phyloP scores from a whole-genome alignment of 805 yeast genomes.

The Clavispora fructus region DNA sequence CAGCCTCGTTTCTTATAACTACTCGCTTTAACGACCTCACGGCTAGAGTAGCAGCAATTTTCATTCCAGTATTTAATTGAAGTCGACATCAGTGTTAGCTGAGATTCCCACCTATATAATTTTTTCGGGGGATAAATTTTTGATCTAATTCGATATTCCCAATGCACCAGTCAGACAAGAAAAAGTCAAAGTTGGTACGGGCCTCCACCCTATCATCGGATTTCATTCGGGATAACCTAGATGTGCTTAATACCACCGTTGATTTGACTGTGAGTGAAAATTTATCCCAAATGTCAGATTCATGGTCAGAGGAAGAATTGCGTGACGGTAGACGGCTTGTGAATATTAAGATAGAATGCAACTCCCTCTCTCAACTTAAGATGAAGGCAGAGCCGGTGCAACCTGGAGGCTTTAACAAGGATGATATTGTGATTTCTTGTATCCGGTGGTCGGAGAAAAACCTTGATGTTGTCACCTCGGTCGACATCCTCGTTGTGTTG shows the following conservation, averaged over 20 bases:
- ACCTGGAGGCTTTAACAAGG: conserved; percentile 15
- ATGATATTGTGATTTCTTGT: conserved; percentile 50
- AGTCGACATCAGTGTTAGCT: no score
- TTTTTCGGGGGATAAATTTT: background rate
- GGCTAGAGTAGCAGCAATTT: no score
- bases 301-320: conserved; percentile 46
- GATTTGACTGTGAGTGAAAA: conserved; percentile 25
- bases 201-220: conserved; percentile 14
- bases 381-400: background rate
- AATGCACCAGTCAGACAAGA: background rate
- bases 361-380: conserved; percentile 14
- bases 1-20: no score
- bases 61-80: no score
- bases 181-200: conserved; percentile 4
- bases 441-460: conserved; percentile 49
- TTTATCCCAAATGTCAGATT: conserved; percentile 29
- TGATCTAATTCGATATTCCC: background rate
- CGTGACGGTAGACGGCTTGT: conserved; percentile 44
- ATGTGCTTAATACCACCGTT: conserved; percentile 23
- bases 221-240: conserved; percentile 11
- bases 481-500: conserved; percentile 53
- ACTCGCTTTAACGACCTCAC: no score
- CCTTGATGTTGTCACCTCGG: conserved; percentile 55
- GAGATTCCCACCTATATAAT: no score
- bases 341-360: conserved; percentile 30